phyloP scores from a whole-genome alignment of 1,284 basidiomycete genomes.

The Cutaneotrichosporon sp. region DNA sequence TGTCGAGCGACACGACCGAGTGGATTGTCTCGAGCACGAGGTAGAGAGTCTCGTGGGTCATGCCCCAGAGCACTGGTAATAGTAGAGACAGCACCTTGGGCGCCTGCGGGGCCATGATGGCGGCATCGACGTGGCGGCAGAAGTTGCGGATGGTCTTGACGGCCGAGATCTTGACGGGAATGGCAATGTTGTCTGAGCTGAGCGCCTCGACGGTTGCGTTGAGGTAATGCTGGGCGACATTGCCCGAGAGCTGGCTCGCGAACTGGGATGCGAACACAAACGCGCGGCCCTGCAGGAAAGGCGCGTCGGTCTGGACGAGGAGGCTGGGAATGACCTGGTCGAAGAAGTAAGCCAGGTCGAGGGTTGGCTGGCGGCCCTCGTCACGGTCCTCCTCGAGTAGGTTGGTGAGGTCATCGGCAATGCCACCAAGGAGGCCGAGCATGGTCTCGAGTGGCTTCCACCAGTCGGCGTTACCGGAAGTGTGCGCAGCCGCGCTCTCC shows the following conservation, averaged over 20 bases:
- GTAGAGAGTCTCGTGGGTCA: constrained; percentile 85
- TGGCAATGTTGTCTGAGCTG: constrained; percentile 66
- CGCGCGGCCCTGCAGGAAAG: constrained; percentile 89
- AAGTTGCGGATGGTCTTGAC: constrained; percentile 84
- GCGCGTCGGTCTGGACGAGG: constrained; percentile 64
- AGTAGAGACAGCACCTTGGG: constrained; percentile 76
- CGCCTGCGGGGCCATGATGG: constrained; percentile 64
- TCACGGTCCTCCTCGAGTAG: constrained; percentile 71
- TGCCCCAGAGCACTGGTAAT: constrained; percentile 74
- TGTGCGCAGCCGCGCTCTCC: constrained; percentile 37
- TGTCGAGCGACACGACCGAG: constrained; percentile 71
- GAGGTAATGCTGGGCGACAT: constrained; percentile 77
- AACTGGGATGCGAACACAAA: constrained; percentile 95
- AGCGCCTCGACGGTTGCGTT: constrained; percentile 80
- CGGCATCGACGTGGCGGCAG: constrained; percentile 57
- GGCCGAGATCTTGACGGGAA: constrained; percentile 89
- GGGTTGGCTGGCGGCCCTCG: constrained; percentile 61
- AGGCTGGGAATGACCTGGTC: constrained; percentile 74
- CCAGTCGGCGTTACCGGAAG: constrained; percentile 50
- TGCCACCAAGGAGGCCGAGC: constrained; percentile 79
- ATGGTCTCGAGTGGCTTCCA: constrained; percentile 86
- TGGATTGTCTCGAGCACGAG: constrained; percentile 83
- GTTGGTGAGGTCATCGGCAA: constrained; percentile 73
- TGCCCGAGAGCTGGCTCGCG: constrained; percentile 67
- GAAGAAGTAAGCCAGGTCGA: constrained; percentile 76